Evolutionary conservation across 306 rosid species (phyloP).

Genomic region (Sophora flavescens): DNA sequence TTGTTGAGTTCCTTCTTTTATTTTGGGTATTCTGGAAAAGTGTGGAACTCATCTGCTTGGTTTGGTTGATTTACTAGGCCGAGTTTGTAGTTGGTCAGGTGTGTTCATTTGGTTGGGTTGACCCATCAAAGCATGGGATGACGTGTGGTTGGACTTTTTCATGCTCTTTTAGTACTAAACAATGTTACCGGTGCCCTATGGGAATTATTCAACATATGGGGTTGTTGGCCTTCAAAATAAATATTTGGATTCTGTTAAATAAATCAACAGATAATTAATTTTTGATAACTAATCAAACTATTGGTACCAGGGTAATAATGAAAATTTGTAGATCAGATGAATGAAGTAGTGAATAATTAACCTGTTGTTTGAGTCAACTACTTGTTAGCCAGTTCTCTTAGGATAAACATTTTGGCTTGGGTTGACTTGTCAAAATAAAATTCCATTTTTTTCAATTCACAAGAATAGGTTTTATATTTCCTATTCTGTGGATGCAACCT

Average conservation of each 20-base stretch:
- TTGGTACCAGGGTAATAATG: background rate
- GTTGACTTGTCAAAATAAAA: background rate
- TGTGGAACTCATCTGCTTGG: background rate
- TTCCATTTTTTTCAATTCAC: background rate
- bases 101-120: no score
- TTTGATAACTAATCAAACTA: no score
- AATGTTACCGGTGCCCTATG: no score
- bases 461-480: background rate
- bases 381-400: background rate
- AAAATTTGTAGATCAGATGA: background rate
- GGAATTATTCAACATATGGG: no score
- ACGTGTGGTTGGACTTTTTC: no score
- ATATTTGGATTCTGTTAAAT: no score
- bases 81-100: background rate
- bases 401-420: background rate
- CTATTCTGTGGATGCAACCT: background rate
- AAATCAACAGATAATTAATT: no score
- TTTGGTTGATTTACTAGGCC: background rate
- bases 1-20: constrained; percentile 1
- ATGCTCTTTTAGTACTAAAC: no score
- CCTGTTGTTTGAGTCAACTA: background rate
- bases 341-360: background rate
- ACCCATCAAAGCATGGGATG: no score
- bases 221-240: no score
- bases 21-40: background rate